Conservation (phyloP, 2,329 filamentous ascomycete species). For the Pyrenophora graminea region DNA sequence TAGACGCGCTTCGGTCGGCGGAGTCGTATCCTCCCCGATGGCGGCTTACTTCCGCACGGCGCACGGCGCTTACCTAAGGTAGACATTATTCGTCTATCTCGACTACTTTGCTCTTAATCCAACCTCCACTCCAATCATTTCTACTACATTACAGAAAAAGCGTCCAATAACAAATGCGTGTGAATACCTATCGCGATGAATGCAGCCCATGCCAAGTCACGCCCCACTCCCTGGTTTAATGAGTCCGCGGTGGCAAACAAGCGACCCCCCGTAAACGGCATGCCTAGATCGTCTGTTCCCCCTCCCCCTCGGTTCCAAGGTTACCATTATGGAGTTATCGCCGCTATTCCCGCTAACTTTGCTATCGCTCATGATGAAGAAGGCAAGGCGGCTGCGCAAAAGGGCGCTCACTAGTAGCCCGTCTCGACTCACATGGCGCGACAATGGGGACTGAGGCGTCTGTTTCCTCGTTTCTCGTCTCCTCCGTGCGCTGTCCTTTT, state of each 20-base stretch:
- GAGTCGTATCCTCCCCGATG: too few species aligned
- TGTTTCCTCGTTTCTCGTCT: neutral
- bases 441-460: neutral
- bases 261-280: neutral
- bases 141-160: too few species aligned
- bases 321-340: constrained; percentile 1
- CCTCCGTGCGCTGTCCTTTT: neutral
- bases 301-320: neutral
- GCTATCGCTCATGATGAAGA: constrained; percentile 1
- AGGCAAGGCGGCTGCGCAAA: constrained; percentile 1
- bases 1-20: too few species aligned
- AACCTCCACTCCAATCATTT: too few species aligned
- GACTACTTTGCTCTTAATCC: too few species aligned
- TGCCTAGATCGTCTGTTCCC: neutral
- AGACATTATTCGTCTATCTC: too few species aligned
- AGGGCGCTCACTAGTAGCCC: constrained; percentile 8
- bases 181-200: neutral
- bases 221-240: neutral
- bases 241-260: neutral
- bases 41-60: too few species aligned
- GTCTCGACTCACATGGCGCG: constrained; percentile 4
- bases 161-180: too few species aligned
- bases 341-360: constrained; percentile 10
- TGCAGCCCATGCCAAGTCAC: too few species aligned
- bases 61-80: too few species aligned